Conservation (phyloP, 768 basidiomycete species). For the Fibroporia radiculosa region DNA sequence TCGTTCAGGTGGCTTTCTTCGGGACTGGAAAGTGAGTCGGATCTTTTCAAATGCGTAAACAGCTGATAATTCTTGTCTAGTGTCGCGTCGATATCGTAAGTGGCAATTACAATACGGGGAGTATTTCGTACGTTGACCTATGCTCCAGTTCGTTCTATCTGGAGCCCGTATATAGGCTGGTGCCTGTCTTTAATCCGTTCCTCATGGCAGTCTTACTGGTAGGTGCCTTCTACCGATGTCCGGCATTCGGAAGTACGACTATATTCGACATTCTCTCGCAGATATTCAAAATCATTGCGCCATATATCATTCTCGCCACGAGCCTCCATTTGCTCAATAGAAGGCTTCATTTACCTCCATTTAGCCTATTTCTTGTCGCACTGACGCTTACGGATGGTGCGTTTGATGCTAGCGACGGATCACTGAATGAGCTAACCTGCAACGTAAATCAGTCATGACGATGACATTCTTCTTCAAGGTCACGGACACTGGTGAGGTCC, state of each 20-base stretch:
- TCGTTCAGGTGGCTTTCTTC: constrained; percentile 82
- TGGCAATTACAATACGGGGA: constrained; percentile 6
- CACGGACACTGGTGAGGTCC: constrained; percentile 56
- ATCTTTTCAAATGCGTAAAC: neutral
- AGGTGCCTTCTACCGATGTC: constrained; percentile 13
- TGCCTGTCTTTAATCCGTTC: constrained; percentile 82
- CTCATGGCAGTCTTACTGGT: constrained; percentile 72
- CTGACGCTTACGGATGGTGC: constrained; percentile 65
- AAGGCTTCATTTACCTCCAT: constrained; percentile 61
- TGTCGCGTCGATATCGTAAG: constrained; percentile 78
- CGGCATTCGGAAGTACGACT: neutral
- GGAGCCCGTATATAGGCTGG: constrained; percentile 79
- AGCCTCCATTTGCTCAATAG: constrained; percentile 64
- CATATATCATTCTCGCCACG: constrained; percentile 70
- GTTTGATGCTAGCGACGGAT: constrained; percentile 7
- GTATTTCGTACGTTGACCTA: neutral
- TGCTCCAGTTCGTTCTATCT: constrained; percentile 67
- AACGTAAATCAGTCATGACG: constrained; percentile 61
- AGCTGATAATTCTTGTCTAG: constrained; percentile 27
- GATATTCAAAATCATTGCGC: constrained; percentile 78
- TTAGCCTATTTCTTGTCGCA: constrained; percentile 74
- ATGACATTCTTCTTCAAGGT: constrained; percentile 80
- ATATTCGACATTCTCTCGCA: constrained; percentile 18
- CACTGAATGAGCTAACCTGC: neutral
- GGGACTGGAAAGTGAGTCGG: constrained; percentile 53